A percentile compares a stretch with the other conserved stretches of the same genome.
These are phyloP conservation scores for Pythium oligandrum DNA, from an alignment of 352 stramenopile species.

Conservation along the genomic window DNA sequence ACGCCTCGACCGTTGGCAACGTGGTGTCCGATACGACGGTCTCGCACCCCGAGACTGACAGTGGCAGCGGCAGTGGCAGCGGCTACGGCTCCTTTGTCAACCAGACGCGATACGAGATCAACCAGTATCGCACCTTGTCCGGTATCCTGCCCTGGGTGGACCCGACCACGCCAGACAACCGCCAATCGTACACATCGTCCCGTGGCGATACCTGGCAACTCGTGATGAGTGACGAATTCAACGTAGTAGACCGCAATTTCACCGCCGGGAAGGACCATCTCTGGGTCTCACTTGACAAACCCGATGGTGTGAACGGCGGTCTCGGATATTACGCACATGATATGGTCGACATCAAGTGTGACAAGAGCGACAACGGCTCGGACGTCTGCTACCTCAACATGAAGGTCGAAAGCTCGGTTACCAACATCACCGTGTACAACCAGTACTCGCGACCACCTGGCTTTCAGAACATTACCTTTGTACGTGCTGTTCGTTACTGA, in stretches of 20 bases:
- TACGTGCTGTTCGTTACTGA: slow-evolving; percentile 25
- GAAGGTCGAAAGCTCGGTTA: slow-evolving; percentile 45
- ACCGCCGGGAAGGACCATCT: slow-evolving; percentile 47
- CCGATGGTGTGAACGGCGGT: slow-evolving; percentile 62
- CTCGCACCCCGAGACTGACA: neutral
- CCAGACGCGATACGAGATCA: slow-evolving; percentile 12
- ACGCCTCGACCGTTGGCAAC: too few relatives aligned
- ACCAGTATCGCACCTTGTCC: slow-evolving; percentile 30
- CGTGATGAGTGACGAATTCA: slow-evolving; percentile 74
- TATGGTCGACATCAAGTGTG: slow-evolving; percentile 11
- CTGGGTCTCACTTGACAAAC: slow-evolving; percentile 61
- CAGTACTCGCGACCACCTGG: slow-evolving; percentile 45
- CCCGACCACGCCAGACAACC: slow-evolving; percentile 38
- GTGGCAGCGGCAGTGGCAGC: slow-evolving; percentile 8
- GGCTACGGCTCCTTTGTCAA: slow-evolving; percentile 4
- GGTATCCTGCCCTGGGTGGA: slow-evolving; percentile 56
- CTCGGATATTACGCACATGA: slow-evolving; percentile 58
- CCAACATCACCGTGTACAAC: slow-evolving; percentile 66
- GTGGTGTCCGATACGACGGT: too few relatives aligned
- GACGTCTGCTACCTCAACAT: slow-evolving; percentile 55
- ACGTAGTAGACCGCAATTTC: slow-evolving; percentile 42
- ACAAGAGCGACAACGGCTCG: slow-evolving; percentile 13
- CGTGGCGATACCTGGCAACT: slow-evolving; percentile 51
- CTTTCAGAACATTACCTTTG: slow-evolving; percentile 42
- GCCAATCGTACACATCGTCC: slow-evolving; percentile 38